Percentiles rank a stretch among this genome's conserved stretches.
Evolutionary conservation across 2,329 filamentous ascomycete species (phyloP).

Genomic region (Cucurbitaria berberidis): DNA sequence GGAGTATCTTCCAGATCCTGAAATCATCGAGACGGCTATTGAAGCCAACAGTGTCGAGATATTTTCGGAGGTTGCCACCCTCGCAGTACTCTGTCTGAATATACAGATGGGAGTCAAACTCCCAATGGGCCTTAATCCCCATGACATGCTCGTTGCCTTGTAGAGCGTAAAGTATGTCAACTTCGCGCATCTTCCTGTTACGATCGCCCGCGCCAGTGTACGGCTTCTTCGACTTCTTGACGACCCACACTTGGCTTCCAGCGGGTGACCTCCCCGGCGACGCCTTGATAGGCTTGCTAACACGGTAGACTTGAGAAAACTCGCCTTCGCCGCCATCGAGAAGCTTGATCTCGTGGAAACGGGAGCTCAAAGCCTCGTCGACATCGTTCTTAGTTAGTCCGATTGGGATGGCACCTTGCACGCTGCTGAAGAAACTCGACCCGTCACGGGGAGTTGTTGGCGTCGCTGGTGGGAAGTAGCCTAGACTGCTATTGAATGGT

Average conservation of each 20-base stretch:
- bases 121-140: slow-evolving; percentile 85
- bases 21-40: slow-evolving; percentile 94
- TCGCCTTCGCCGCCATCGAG: slow-evolving; percentile 79
- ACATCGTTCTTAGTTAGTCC: slow-evolving; percentile 73
- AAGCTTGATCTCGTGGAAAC: slow-evolving; percentile 78
- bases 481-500: slow-evolving; percentile 48
- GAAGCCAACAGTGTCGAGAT: slow-evolving; percentile 80
- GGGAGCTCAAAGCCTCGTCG: slow-evolving; percentile 73
- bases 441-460: slow-evolving; percentile 72
- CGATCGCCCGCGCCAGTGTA: slow-evolving; percentile 80
- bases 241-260: slow-evolving; percentile 71
- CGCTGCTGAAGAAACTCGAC: slow-evolving; percentile 63
- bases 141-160: slow-evolving; percentile 84
- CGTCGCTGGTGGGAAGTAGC: slow-evolving; percentile 74
- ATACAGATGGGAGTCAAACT: slow-evolving; percentile 82
- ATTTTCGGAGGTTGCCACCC: slow-evolving; percentile 86
- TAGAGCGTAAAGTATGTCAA: slow-evolving; percentile 77
- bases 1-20: slow-evolving; percentile 95
- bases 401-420: slow-evolving; percentile 64
- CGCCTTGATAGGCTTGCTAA: slow-evolving; percentile 59
- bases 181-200: slow-evolving; percentile 83
- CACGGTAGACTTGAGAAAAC: slow-evolving; percentile 90
- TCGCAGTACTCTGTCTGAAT: slow-evolving; percentile 98
- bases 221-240: slow-evolving; percentile 88
- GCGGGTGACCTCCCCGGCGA: slow-evolving; percentile 35